Evolutionary conservation across 345 rosid genomes (phyloP).

Genomic region (Pelargonium nanum): DNA sequence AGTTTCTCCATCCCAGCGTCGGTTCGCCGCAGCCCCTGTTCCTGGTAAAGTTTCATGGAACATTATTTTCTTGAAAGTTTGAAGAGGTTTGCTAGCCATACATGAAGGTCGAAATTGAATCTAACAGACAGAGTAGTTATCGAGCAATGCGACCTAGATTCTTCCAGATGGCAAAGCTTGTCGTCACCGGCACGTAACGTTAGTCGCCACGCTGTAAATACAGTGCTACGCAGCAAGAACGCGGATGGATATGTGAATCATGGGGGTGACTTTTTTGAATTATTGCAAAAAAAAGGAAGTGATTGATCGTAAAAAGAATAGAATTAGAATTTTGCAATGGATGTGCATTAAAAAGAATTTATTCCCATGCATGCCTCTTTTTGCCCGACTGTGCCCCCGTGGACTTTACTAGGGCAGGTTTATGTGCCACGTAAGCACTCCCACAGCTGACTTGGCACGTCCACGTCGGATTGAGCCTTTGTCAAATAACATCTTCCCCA

Average conservation of each 20-base stretch:
- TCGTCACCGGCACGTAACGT: background rate
- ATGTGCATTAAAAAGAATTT: conserved; percentile 47
- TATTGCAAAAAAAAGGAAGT: conserved; percentile 44
- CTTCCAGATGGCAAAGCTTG: background rate
- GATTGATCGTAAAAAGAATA: conserved; percentile 24
- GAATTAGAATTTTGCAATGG: conserved; percentile 37
- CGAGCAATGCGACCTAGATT: background rate
- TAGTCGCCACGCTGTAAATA: too few relatives aligned
- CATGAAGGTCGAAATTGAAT: background rate
- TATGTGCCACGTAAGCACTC: background rate
- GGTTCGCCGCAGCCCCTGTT: background rate
- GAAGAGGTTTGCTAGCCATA: background rate
- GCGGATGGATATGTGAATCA: conserved; percentile 31
- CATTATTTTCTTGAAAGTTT: background rate
- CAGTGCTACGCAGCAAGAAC: background rate
- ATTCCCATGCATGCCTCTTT: conserved; percentile 23
- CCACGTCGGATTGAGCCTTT: conserved; percentile 11
- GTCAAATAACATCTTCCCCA: conserved; percentile 30
- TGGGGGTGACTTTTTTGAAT: conserved; percentile 40
- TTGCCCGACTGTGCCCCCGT: background rate
- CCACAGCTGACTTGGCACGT: conserved; percentile 5
- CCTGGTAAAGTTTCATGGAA: background rate
- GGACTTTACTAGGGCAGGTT: background rate
- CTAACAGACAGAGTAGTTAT: background rate
- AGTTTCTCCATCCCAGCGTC: too few relatives aligned